Conservation (phyloP, 257 asterid genomes). For the Jacaranda copaia region DNA sequence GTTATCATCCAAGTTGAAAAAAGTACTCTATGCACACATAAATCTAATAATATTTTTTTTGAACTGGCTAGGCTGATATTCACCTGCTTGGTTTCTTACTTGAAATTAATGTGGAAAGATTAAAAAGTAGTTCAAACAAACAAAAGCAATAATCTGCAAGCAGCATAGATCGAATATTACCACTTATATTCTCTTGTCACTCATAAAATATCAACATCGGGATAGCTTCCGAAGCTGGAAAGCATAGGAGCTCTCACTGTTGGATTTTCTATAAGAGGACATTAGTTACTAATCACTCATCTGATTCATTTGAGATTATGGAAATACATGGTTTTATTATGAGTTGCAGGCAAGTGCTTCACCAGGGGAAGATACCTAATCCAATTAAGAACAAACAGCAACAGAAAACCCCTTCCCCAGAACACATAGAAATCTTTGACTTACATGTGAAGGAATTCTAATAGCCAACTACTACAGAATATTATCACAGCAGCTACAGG, state of each 20-base stretch:
- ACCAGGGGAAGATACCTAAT: neutral
- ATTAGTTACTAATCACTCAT: neutral
- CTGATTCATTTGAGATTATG: neutral
- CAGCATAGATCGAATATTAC: neutral
- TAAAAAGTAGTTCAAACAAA: neutral
- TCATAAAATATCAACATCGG: neutral
- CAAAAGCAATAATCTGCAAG: neutral
- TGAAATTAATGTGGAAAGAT: neutral
- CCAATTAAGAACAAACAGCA: neutral
- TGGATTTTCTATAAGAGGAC: neutral
- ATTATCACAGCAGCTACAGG: too few relatives aligned
- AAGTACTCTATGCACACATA: neutral
- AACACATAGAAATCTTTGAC: too few relatives aligned
- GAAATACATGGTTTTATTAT: neutral
- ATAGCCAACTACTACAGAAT: too few relatives aligned
- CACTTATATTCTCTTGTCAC: neutral
- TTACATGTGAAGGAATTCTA: too few relatives aligned
- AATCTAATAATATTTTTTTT: neutral
- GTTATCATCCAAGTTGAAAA: neutral
- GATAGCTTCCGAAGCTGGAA: neutral
- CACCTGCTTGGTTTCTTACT: neutral
- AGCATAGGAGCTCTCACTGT: neutral
- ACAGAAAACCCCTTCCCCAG: neutral
- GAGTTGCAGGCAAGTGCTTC: neutral
- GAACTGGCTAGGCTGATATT: neutral